Evolutionary conservation across 495 filamentous ascomycete genomes (phyloP), one percentile per base, ranked within the genome.

Genomic region (Aspergillus asperescens): DNA sequence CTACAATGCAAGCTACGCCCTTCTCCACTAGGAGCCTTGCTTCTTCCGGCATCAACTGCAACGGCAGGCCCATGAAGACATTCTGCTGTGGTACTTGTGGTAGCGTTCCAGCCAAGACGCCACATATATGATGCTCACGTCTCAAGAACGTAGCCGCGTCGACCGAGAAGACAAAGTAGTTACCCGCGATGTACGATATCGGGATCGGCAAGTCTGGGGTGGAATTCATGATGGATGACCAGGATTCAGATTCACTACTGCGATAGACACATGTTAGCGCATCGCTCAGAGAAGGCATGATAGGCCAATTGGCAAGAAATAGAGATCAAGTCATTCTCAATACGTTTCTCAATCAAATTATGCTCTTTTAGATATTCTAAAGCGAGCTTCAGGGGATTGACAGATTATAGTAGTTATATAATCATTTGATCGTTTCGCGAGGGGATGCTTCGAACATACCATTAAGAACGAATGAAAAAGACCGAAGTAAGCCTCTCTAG

Each of bases 21-120:
- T 84, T 86, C 58, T 95, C 88, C 52, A 95, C 83, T 27, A 98
- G 78, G 49, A 95, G 63, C 49, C 82, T 79, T 3, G 84, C 90
- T 72, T 98, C 93, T 66, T 97, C 93, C 0, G 88, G 84, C 79
- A 92, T 89, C 34, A 98, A 73, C 71, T 96, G 85, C 31, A 96
- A 61, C 1, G 93, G 93, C 29, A 97, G 68, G 16, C 93, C 89
- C 51, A 90, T 78, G 65, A 97, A 96, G 44, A 96, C 78, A 74
- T 96, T 98, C 67, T 98, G 93, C 59, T 92, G 89, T 5, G 92
- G 90, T 35, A 86, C 81, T 69, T 96, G 93, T 2, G 94, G 90
- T 34, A 96, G 81, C 3, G 86, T 88, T 35, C 93, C 93, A 40
- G 86, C 85, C 41, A 96, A 73, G 19, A 93, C 88, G 44, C 90